These are phyloP conservation scores for Parastagonospora nodorum DNA, from an alignment of 2,329 filamentous ascomycete species.

Conservation along the genomic window DNA sequence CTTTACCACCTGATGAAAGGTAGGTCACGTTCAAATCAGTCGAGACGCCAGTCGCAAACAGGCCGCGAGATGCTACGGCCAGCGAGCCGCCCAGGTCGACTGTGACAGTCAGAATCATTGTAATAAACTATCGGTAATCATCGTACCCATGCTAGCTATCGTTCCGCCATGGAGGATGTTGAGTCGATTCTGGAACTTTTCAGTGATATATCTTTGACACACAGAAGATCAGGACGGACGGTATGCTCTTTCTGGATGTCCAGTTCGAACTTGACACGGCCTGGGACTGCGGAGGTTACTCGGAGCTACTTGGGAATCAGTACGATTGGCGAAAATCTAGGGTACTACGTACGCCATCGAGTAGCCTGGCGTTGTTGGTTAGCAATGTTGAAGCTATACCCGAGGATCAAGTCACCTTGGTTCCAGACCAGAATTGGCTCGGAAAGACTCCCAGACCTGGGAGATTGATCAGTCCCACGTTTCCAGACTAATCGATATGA, in stretches of 20 bases:
- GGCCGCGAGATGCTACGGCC: constrained; percentile 67
- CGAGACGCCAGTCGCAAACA: constrained; percentile 69
- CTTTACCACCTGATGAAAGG: constrained; percentile 65
- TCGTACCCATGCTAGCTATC: constrained; percentile 69
- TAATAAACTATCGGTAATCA: background rate
- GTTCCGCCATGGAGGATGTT: constrained; percentile 79
- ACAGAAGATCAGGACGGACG: constrained; percentile 50
- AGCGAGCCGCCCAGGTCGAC: constrained; percentile 69
- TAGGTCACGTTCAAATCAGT: constrained; percentile 72
- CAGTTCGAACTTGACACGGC: constrained; percentile 76
- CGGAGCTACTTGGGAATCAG: constrained; percentile 60
- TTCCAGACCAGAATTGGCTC: constrained; percentile 83
- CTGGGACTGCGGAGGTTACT: constrained; percentile 66
- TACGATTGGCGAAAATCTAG: background rate
- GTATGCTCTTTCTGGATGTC: constrained; percentile 77
- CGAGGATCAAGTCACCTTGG: constrained; percentile 67
- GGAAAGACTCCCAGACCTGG: constrained; percentile 84
- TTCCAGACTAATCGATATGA: background rate
- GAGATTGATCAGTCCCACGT: constrained; percentile 23
- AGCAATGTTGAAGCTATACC: background rate
- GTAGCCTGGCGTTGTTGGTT: constrained; percentile 35
- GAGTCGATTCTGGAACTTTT: constrained; percentile 67
- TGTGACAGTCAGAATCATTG: background rate
- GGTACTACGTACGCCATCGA: constrained; percentile 47
- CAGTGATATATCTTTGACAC: constrained; percentile 1